These are phyloP conservation scores for Hymenoscyphus infarciens DNA, from an alignment of 2,329 filamentous ascomycete species.

Conservation along the genomic window DNA sequence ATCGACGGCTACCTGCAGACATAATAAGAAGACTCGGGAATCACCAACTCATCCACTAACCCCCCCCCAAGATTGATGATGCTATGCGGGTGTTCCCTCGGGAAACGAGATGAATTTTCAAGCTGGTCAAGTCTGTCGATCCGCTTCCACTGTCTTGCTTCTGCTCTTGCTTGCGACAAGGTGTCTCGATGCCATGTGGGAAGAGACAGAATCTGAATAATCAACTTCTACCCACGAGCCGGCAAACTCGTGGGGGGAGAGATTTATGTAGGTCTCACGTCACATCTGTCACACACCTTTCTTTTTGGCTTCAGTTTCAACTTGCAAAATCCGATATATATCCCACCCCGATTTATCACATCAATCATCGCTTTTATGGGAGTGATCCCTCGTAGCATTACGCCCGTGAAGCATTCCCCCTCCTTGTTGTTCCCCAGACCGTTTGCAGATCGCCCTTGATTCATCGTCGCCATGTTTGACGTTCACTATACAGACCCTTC, in stretches of 20 bases:
- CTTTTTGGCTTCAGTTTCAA: slow-evolving; percentile 2
- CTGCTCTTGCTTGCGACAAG: slow-evolving; percentile 1
- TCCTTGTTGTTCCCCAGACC: neutral
- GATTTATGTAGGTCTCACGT: slow-evolving; percentile 8
- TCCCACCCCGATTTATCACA: neutral
- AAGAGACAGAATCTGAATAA: slow-evolving; percentile 4
- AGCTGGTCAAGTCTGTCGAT: neutral
- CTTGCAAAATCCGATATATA: slow-evolving; percentile 1
- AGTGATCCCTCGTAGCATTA: slow-evolving; percentile 6
- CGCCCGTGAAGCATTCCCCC: neutral
- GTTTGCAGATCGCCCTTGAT: neutral
- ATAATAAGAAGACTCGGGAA: slow-evolving; percentile 9
- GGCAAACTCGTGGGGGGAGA: slow-evolving; percentile 1
- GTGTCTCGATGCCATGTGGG: slow-evolving; percentile 15
- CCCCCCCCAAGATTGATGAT: neutral
- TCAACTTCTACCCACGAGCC: neutral
- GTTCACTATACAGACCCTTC: slow-evolving; percentile 33
- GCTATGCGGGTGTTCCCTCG: slow-evolving; percentile 6
- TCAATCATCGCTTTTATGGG: neutral
- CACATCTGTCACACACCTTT: slow-evolving; percentile 12
- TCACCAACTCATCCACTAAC: neutral
- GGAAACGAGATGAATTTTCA: neutral
- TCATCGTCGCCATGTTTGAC: slow-evolving; percentile 32
- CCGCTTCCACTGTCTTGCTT: slow-evolving; percentile 1
- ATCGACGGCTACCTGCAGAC: slow-evolving; percentile 7